Evolutionary conservation across 345 rosid species (phyloP), one percentile per base, ranked within the genome.

Genomic region (Brassica incana): DNA sequence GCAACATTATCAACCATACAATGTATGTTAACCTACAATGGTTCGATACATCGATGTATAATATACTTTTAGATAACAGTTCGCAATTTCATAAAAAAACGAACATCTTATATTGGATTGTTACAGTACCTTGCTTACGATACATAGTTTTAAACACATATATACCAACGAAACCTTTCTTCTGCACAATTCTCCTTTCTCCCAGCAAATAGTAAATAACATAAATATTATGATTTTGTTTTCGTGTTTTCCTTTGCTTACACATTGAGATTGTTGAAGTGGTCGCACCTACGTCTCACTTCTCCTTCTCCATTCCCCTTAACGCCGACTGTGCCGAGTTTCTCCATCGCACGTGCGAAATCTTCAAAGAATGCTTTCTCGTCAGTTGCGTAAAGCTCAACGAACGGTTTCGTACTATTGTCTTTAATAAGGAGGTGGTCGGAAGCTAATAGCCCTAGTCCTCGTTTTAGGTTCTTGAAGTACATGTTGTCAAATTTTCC

Each of bases 401-500:
- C 89, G 23, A 70, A 78, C 0, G 80, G 81, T 74, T 61, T 85
- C 1, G 92, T 85, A 36, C 81, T 78, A 20, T 81, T 50, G 65
- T 87, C 76, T 66, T 54, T 72, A n/a, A 56, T 32, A 43, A 84
- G 73, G 8, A 68, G 63, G 15, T 76, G 77, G 75, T 89, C 90
- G 2, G 84, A 50, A 11, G 71, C 14, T 54, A 89, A 68, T 7
- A 85, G 64, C 35, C 86, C 90, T 54, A 89, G 27, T 6, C 92
- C 89, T 48, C 71, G 70, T 38, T 78, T 78, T 62, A 87, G 61
- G 77, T 86, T 87, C 84, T 75, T 71, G 83, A 52, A 87, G 54
- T 83, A 87, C 88, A 83, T 78, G 69, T 87, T 86, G 16, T 88
- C 92, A 15, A 88, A 86, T 64, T 87, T 88, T 5, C 80, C 82